Evolutionary conservation across 2,329 filamentous ascomycete species (phyloP).

Genomic region (Cercospora sesami): DNA sequence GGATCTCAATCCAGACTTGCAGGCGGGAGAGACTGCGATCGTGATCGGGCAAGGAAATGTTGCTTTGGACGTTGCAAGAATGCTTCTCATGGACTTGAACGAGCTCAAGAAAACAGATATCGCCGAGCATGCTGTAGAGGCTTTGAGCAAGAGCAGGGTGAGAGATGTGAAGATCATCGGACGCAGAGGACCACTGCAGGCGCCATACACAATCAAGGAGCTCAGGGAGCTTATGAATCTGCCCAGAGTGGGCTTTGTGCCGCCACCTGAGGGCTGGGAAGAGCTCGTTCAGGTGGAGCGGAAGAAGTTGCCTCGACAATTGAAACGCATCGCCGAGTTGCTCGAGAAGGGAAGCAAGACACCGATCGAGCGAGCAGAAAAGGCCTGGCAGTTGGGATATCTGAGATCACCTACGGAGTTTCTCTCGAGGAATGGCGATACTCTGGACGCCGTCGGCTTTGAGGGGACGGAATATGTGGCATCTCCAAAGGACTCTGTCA

Average conservation of each 20-base stretch:
- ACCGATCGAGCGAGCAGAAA: conserved; percentile 52
- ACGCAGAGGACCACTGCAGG: conserved; percentile 77
- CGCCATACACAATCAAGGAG: conserved; percentile 94
- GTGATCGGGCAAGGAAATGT: conserved; percentile 96
- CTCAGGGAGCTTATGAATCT: conserved; percentile 82
- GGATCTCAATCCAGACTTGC: conserved; percentile 69
- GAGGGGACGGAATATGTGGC: conserved; percentile 48
- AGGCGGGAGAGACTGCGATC: conserved; percentile 75
- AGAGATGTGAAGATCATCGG: conserved; percentile 85
- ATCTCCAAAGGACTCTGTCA: conserved; percentile 15
- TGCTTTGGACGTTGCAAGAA: conserved; percentile 86
- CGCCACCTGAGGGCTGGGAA: conserved; percentile 43
- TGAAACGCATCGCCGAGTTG: conserved; percentile 76
- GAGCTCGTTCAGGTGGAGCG: conserved; percentile 53
- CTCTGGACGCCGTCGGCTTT: conserved; percentile 68
- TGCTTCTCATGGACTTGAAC: conserved; percentile 75
- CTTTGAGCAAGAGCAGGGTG: conserved; percentile 69
- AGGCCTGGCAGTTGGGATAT: conserved; percentile 82
- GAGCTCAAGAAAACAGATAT: conserved; percentile 81
- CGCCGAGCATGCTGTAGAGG: conserved; percentile 75
- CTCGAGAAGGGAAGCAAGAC: conserved; percentile 70
- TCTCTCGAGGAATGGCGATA: conserved; percentile 49
- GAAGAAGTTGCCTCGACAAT: conserved; percentile 70
- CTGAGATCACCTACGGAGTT: conserved; percentile 77
- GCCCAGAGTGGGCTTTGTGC: conserved; percentile 67